These are phyloP conservation scores for Saccharomycopsis guyanensis DNA, from an alignment of 805 yeast genomes.

Conservation along the genomic window DNA sequence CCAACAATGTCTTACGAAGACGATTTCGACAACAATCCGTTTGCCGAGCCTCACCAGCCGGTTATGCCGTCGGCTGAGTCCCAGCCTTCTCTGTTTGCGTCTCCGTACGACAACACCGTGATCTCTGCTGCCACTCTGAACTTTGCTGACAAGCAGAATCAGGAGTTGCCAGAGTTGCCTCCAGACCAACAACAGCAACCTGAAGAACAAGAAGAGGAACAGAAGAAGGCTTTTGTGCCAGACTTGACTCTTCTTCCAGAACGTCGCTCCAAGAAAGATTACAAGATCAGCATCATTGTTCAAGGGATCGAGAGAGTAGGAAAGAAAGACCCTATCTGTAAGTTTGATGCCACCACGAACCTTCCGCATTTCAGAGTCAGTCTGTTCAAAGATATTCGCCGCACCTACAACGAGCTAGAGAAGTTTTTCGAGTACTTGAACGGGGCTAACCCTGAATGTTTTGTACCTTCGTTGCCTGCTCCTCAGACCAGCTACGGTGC, in stretches of 20 bases:
- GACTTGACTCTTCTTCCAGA: constrained; percentile 23
- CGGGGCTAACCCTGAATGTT: constrained; percentile 82
- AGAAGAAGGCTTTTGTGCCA: constrained; percentile 11
- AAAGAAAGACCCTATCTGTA: constrained; percentile 63
- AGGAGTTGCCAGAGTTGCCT: constrained; percentile 11
- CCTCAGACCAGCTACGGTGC: constrained; percentile 71
- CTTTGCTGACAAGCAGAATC: constrained; percentile 3
- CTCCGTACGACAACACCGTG: constrained; percentile 1
- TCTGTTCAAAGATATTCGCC: constrained; percentile 62
- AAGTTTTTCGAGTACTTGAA: constrained; percentile 71
- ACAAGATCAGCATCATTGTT: constrained; percentile 47
- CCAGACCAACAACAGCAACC: neutral
- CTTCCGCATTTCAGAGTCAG: constrained; percentile 71
- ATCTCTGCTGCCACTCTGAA: neutral
- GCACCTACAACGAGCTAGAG: constrained; percentile 72
- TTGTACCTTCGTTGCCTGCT: constrained; percentile 82
- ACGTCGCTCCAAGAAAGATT: constrained; percentile 26
- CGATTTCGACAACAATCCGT: constrained; percentile 55
- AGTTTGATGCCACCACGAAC: constrained; percentile 57
- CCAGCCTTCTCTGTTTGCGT: neutral
- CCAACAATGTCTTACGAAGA: constrained; percentile 35
- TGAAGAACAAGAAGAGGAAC: constrained; percentile 14
- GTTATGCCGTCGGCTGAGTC: neutral
- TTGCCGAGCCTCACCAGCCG: constrained; percentile 39
- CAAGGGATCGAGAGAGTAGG: constrained; percentile 64